Evolutionary conservation across 1,284 basidiomycete genomes (phyloP).

Genomic region (Ceratobasidium sp.): DNA sequence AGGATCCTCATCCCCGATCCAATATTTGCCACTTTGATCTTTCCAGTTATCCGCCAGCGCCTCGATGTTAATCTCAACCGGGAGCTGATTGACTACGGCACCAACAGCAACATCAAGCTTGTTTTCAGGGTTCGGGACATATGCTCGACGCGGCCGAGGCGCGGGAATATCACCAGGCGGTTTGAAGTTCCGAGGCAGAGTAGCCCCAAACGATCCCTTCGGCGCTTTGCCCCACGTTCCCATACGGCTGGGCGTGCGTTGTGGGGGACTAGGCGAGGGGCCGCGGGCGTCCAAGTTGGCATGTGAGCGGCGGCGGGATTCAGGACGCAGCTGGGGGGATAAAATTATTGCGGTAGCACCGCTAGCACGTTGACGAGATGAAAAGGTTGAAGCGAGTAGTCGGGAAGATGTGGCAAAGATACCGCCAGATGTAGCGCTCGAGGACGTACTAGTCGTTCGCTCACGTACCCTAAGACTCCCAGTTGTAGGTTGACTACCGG

Average conservation of each 20-base stretch:
- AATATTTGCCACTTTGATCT: slow-evolving; percentile 93
- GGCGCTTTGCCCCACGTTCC: slow-evolving; percentile 37
- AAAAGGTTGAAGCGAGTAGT: slow-evolving; percentile 74
- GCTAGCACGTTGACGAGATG: slow-evolving; percentile 81
- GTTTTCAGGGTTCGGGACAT: slow-evolving; percentile 87
- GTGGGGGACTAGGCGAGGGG: slow-evolving; percentile 60
- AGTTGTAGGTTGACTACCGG: neutral
- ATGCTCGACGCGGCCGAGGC: slow-evolving; percentile 66
- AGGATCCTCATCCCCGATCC: slow-evolving; percentile 91
- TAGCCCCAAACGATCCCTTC: slow-evolving; percentile 28
- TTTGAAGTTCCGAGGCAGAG: slow-evolving; percentile 40
- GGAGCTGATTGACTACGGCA: slow-evolving; percentile 88
- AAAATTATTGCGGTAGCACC: slow-evolving; percentile 67
- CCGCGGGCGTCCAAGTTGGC: slow-evolving; percentile 47
- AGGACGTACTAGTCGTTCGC: slow-evolving; percentile 49
- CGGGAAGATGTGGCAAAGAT: slow-evolving; percentile 53
- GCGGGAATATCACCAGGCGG: neutral
- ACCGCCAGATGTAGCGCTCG: slow-evolving; percentile 46
- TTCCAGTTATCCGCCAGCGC: slow-evolving; percentile 87
- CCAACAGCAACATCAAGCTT: slow-evolving; percentile 94
- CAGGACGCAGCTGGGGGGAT: slow-evolving; percentile 23
- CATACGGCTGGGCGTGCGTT: slow-evolving; percentile 51
- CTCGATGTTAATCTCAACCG: slow-evolving; percentile 86
- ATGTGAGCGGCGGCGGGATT: slow-evolving; percentile 48
- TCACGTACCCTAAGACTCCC: slow-evolving; percentile 26